Conservation (phyloP, 116 monocot species). For the Papilionanthe hybrid region DNA sequence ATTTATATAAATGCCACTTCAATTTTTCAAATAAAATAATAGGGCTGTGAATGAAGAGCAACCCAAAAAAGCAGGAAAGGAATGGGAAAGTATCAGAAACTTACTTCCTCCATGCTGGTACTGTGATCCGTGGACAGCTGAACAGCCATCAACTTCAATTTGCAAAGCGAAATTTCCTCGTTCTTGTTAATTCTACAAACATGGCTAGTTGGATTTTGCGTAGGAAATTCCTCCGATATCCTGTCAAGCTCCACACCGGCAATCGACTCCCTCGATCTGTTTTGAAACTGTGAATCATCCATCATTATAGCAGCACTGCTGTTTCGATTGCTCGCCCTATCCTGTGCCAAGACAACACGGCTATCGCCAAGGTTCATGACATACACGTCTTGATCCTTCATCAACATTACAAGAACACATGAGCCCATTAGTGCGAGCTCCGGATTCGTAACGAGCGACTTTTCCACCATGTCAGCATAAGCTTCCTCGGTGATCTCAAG, state of each 20-base stretch:
- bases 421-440: conserved; percentile 99
- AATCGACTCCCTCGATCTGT: conserved; percentile 68
- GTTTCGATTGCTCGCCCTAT: conserved; percentile 45
- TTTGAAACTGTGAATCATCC: conserved; percentile 47
- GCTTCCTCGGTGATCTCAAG: conserved; percentile 78
- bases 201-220: conserved; percentile 52
- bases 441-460: conserved; percentile 65
- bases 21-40: not conserved
- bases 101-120: conserved; percentile 80
- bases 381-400: conserved; percentile 99
- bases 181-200: conserved; percentile 54
- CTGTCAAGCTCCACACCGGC: conserved; percentile 82
- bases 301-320: conserved; percentile 19
- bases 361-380: conserved; percentile 98
- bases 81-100: not conserved
- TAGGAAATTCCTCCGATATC: conserved; percentile 96
- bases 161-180: conserved; percentile 68
- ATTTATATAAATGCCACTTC: too few relatives aligned
- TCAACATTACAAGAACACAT: conserved; percentile 98
- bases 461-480: conserved; percentile 91
- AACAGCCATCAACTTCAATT: conserved; percentile 66
- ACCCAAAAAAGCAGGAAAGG: not conserved
- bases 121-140: conserved; percentile 90
- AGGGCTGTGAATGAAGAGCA: not conserved
- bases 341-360: conserved; percentile 85